A percentile compares a stretch with the other conserved stretches of the same genome.
Conservation (phyloP, 768 basidiomycete genomes). For the Amanita phalloides region DNA sequence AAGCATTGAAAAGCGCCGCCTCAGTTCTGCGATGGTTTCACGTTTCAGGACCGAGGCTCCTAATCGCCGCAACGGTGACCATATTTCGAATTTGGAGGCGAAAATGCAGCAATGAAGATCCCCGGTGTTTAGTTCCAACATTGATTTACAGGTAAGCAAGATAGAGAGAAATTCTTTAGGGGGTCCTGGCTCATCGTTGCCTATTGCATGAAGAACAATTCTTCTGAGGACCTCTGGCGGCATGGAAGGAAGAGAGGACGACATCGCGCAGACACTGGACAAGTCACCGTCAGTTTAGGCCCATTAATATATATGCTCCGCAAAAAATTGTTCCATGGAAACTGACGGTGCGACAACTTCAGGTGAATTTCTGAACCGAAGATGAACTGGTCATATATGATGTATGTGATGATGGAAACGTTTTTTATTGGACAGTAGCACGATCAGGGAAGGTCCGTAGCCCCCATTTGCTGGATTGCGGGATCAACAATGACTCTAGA, state of each 20-base stretch:
- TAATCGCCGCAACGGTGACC: constrained; percentile 29
- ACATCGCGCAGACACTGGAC: constrained; percentile 17
- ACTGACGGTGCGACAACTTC: not conserved
- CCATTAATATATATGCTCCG: not conserved
- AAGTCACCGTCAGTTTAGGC: constrained; percentile 6
- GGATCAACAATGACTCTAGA: not conserved
- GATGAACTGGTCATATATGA: not conserved
- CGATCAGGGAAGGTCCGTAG: not conserved
- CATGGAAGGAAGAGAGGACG: constrained; percentile 17
- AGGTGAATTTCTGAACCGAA: not conserved
- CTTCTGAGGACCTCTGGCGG: constrained; percentile 25
- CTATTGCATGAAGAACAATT: constrained; percentile 21
- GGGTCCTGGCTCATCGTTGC: constrained; percentile 19
- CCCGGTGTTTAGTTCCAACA: constrained; percentile 14
- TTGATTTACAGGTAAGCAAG: constrained; percentile 22
- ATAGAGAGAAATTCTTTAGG: constrained; percentile 21
- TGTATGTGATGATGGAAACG: not conserved
- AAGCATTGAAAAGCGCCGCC: constrained; percentile 32
- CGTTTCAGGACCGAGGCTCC: constrained; percentile 15
- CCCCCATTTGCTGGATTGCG: not conserved
- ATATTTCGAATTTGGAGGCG: constrained; percentile 36
- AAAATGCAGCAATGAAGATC: constrained; percentile 30
- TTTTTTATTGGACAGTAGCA: not conserved
- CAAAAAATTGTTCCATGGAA: not conserved
- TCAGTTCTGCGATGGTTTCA: constrained; percentile 32